Evolutionary conservation across 495 filamentous ascomycete genomes (phyloP).

Genomic region (Penicillium steckii): DNA sequence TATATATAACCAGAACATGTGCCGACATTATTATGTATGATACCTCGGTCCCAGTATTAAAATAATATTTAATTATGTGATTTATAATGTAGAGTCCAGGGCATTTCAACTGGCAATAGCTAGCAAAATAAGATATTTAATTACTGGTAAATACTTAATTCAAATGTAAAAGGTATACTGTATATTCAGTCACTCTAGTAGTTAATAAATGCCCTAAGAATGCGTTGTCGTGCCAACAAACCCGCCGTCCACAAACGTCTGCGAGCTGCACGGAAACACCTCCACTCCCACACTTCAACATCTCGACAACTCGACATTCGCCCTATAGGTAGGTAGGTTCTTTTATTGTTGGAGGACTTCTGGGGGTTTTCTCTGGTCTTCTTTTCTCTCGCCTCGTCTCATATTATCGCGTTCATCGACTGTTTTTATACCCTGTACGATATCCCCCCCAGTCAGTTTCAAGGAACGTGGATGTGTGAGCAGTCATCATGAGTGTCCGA

Average conservation of each 20-base stretch:
- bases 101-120: too few relatives aligned
- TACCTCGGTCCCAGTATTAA: too few relatives aligned
- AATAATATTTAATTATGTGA: too few relatives aligned
- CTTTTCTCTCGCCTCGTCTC: conserved; percentile 1
- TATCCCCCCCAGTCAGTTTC: not conserved
- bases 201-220: too few relatives aligned
- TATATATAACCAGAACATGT: too few relatives aligned
- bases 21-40: too few relatives aligned
- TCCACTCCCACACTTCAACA: conserved; percentile 3
- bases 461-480: conserved; percentile 17
- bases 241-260: conserved; percentile 12
- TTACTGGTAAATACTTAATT: too few relatives aligned
- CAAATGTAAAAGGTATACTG: too few relatives aligned
- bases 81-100: too few relatives aligned
- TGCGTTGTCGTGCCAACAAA: conserved; percentile 37
- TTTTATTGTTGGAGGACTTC: conserved; percentile 14
- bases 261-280: conserved; percentile 8
- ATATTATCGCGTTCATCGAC: conserved; percentile 1
- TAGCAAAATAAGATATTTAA: too few relatives aligned
- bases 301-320: conserved; percentile 18
- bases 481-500: conserved; percentile 58
- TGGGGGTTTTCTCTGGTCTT: conserved; percentile 13
- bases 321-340: conserved; percentile 22
- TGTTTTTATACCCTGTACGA: conserved; percentile 1
- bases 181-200: too few relatives aligned